Conservation (phyloP, 257 asterid species). For the Jaltomata sinuosa region DNA sequence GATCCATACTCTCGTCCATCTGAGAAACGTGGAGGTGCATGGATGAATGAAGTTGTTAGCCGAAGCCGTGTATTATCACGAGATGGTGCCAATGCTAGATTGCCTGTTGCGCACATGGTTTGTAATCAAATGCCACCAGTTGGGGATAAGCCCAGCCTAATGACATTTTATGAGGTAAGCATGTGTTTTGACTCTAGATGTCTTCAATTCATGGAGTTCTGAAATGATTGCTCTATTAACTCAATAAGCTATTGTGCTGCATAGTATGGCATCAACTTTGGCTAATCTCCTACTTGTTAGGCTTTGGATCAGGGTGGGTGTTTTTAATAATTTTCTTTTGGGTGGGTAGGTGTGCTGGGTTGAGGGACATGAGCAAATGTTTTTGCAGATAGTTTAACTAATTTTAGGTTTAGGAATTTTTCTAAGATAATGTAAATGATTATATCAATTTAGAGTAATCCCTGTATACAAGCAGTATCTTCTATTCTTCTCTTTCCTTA, state of each 20-base stretch:
- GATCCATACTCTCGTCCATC: slow-evolving; percentile 98
- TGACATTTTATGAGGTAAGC: slow-evolving; percentile 94
- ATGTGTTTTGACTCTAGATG: background rate
- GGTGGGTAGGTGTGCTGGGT: background rate
- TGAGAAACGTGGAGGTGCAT: slow-evolving; percentile 94
- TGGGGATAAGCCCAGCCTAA: slow-evolving; percentile 96
- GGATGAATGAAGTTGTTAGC: slow-evolving; percentile 95
- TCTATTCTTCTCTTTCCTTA: background rate
- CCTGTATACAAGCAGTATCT: background rate
- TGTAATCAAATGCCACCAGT: slow-evolving; percentile 99
- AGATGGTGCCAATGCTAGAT: slow-evolving; percentile 70
- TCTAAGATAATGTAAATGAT: background rate
- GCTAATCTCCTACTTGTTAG: background rate
- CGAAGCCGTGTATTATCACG: slow-evolving; percentile 81
- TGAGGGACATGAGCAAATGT: background rate
- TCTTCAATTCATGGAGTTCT: background rate
- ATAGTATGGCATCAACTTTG: slow-evolving; percentile 15
- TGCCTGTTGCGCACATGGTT: slow-evolving; percentile 98
- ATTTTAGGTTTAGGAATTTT: too few species aligned
- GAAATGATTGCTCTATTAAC: background rate
- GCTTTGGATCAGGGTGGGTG: background rate
- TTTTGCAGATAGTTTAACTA: background rate
- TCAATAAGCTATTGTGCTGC: background rate
- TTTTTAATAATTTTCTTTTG: background rate
- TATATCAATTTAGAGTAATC: background rate